A percentile compares a stretch with the other conserved stretches of the same genome.
These are phyloP conservation scores for Trichophyton equinum DNA, from an alignment of 2,329 filamentous ascomycete genomes.

Conservation along the genomic window DNA sequence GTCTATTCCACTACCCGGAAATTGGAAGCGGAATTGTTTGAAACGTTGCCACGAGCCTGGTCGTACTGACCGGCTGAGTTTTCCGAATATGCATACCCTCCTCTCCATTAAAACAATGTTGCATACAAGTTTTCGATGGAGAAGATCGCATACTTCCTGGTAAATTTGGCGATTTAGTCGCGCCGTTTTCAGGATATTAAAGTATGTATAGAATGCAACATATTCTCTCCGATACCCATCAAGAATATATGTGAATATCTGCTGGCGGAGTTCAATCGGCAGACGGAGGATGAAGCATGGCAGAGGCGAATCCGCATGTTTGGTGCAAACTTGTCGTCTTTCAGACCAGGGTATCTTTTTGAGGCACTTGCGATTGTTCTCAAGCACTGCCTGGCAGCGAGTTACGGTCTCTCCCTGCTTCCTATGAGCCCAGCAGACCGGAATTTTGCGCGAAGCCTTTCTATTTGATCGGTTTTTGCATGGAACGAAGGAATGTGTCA, in stretches of 20 bases:
- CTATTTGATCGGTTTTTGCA: constrained; percentile 9
- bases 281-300: constrained; percentile 12
- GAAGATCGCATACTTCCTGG: background rate
- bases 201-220: background rate
- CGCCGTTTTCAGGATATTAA: background rate
- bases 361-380: constrained; percentile 9
- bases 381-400: constrained; percentile 9
- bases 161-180: background rate
- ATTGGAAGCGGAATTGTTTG: background rate
- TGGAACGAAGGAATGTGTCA: constrained; percentile 7
- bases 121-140: background rate
- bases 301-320: constrained; percentile 8
- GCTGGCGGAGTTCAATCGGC: constrained; percentile 11
- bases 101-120: background rate
- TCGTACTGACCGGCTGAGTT: background rate
- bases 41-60: background rate
- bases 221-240: constrained; percentile 5
- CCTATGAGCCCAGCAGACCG: background rate
- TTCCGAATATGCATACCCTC: background rate
- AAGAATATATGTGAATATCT: constrained; percentile 11
- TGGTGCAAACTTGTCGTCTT: constrained; percentile 10
- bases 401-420: constrained; percentile 6
- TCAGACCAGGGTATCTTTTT: constrained; percentile 12
- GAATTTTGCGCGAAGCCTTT: background rate
- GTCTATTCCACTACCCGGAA: no score